Evolutionary conservation across 2,329 filamentous ascomycete genomes (phyloP), one percentile per base, ranked within the genome.

Genomic region (Neoscytalidium dimidiatum): DNA sequence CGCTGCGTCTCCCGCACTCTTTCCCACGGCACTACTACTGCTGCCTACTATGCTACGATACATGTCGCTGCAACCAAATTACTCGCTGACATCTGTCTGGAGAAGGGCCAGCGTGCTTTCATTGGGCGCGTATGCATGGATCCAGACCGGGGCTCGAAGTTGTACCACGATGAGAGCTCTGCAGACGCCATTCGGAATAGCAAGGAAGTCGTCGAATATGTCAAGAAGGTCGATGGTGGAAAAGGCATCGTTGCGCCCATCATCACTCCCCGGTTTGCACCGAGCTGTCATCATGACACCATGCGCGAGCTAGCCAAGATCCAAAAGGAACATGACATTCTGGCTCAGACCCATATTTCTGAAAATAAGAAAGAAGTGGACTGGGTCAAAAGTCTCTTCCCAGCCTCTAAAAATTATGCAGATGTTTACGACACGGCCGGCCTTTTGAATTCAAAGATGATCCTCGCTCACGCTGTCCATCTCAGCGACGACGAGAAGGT

Each of bases 61-160:
- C 89, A 96, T 75, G 91, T 96, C 1, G 83, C 86, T 0, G 88
- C 93, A 1, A 99, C 95, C n/a, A 97, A 97, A 74, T 85, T 97
- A 7, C 88, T 99, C 5, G 91, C 94, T 0, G 88, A 92, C 68
- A 86, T 97, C 19, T 97, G 94, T 73, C 83, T 92, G n/a, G 75
- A 80, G 0, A 81, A 86, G 28, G 95, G 95, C 49, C 95, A 99
- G 79, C 85, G 95, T 62, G 95, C 95, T 6, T 91, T 98, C 69
- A 86, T 99, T 44, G 95, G 95, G 33, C 85, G 95, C 44, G 92
- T 96, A n/a, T 97, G 94, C 82, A 98, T 99, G 95, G 84, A 85
- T 31, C 61, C 69, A 9, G 76, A 90, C 4, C 89, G 88, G 41
- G 48, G 49, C 14, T 94, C 94, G 0, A 84, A 85, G 1, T 91